These are phyloP conservation scores for Aureobasidium lini DNA, from an alignment of 2,329 filamentous ascomycete species.

Conservation along the genomic window DNA sequence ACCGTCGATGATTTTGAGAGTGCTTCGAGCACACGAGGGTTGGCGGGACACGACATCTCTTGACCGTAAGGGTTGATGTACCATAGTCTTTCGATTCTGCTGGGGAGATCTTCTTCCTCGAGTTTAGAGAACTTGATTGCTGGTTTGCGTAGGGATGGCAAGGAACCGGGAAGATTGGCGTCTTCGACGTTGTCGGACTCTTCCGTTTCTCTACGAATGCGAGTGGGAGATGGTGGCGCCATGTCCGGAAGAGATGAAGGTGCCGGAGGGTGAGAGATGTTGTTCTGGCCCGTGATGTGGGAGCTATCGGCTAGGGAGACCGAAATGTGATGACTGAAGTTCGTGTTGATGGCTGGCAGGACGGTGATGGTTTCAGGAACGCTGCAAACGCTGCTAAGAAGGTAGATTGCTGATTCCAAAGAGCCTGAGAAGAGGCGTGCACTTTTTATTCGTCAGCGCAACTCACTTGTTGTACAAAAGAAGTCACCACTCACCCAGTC, in stretches of 20 bases:
- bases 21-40: conserved; percentile 68
- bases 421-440: conserved; percentile 85
- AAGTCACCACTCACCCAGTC: conserved; percentile 39
- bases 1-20: conserved; percentile 59
- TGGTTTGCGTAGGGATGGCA: conserved; percentile 70
- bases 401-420: conserved; percentile 86
- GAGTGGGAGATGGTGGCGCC: neutral
- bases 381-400: conserved; percentile 79
- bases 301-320: conserved; percentile 70
- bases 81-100: conserved; percentile 76
- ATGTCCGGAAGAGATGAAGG: neutral
- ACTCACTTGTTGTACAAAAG: neutral
- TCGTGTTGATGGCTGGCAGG: conserved; percentile 85
- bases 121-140: conserved; percentile 77
- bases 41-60: conserved; percentile 79
- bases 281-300: conserved; percentile 83
- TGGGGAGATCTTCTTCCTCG: conserved; percentile 65
- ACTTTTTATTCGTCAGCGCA: conserved; percentile 35
- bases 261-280: conserved; percentile 60
- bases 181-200: conserved; percentile 65
- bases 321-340: conserved; percentile 91
- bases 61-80: conserved; percentile 99
- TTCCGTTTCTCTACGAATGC: conserved; percentile 34
- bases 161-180: conserved; percentile 70
- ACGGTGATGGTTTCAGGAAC: conserved; percentile 70